Evolutionary conservation across 305 asterid species (phyloP), one percentile per base, ranked within the genome.

Genomic region (Nicotiana rustica): DNA sequence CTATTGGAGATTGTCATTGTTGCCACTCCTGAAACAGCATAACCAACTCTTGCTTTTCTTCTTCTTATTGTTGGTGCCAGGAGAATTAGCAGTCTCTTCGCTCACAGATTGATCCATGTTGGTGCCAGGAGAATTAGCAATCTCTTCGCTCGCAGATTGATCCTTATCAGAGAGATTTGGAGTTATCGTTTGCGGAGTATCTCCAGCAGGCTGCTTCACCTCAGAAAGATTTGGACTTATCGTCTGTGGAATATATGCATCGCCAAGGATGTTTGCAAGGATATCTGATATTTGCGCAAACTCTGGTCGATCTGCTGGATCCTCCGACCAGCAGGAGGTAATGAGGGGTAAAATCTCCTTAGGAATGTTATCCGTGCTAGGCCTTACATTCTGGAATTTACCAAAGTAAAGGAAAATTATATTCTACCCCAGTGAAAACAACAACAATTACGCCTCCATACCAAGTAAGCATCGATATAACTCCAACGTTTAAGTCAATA

Each of bases 231-330:
- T 67, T 1, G 88, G 65, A 6, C 38, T 79, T 29, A 19, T 33
- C 13, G 2, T 80, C 84, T 71, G 85, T 71, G 41, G 44, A 9
- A 80, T 25, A 80, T 82, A 61, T n/a, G 76, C 80, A 69, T 61
- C 79, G 59, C 59, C 67, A 49, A 89, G 87, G 78, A 78, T 56
- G 33, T 85, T 71, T 64, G 85, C 64, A 1, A 92, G 89, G 81
- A 75, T 67, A 60, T 67, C 38, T 0, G 93, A 83, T 67, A 92
- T 89, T 78, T 89, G 89, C 65, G 13, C 49, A 52, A 92, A 92
- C 64, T 92, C 93, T 6, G 93, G 96, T 18, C 93, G 89, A 35
- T 85, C 85, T 69, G 80, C 80, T 1, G 94, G 93, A 55, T 90
- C 83, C 66, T 82, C 88, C 5, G 92, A 91, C 94, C 96, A 92